phyloP scores from a whole-genome alignment of 345 rosid species.

The Lepidium aucheri region DNA sequence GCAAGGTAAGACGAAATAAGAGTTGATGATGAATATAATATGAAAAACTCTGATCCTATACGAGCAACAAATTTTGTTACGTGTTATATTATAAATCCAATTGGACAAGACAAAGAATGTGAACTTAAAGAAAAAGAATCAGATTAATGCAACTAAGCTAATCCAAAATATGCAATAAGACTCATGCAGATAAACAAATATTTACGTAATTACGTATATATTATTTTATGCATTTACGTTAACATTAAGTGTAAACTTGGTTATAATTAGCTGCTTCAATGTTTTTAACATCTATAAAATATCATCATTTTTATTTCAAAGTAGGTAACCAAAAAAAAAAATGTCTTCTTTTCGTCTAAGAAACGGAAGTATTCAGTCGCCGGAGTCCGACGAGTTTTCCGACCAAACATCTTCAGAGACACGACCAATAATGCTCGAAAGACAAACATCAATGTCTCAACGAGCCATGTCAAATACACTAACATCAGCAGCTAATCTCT shows the following conservation, averaged over 20 bases:
- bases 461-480: slow-evolving; percentile 65
- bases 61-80: no score
- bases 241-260: not conserved
- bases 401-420: not conserved
- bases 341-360: slow-evolving; percentile 11
- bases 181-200: no score
- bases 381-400: slow-evolving; percentile 2
- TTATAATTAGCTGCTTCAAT: slow-evolving; percentile 10
- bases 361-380: not conserved
- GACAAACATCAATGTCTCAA: slow-evolving; percentile 39
- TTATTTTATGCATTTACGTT: no score
- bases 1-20: no score
- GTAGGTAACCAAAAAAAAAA: not conserved
- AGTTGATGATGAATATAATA: no score
- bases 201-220: no score
- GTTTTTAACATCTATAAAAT: not conserved
- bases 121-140: no score
- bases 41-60: no score
- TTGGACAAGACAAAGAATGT: no score
- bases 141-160: not conserved
- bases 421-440: slow-evolving; percentile 2
- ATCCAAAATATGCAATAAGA: not conserved
- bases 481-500: slow-evolving; percentile 76
- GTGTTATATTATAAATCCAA: no score
- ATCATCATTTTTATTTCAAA: not conserved